Conservation (phyloP, 2,329 filamentous ascomycete genomes). For the Alternaria sp. region DNA sequence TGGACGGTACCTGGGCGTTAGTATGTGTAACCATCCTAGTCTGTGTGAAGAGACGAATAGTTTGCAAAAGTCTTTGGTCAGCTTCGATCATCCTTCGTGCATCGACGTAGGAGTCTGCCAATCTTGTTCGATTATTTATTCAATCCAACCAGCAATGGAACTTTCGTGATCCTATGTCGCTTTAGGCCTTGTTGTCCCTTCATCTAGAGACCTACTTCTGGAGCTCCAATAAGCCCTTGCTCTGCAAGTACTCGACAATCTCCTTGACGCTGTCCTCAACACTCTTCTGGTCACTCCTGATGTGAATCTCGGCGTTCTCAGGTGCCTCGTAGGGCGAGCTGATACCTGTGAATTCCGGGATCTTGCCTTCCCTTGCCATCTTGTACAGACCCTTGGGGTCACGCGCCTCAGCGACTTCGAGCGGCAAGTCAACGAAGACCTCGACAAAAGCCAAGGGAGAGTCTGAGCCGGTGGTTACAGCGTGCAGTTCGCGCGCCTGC, state of each 20-base stretch:
- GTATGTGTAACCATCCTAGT: neutral
- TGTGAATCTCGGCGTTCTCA: conserved; percentile 82
- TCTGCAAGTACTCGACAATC: conserved; percentile 81
- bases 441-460: conserved; percentile 86
- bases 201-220: conserved; percentile 8
- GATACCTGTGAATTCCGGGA: conserved; percentile 97
- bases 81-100: neutral
- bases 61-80: neutral
- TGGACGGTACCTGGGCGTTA: neutral
- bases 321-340: conserved; percentile 95
- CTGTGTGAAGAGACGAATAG: neutral
- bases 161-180: neutral
- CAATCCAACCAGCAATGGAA: neutral
- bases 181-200: neutral
- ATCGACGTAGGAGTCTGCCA: neutral
- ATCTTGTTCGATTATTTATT: neutral
- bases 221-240: conserved; percentile 68
- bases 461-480: conserved; percentile 62
- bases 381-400: conserved; percentile 99
- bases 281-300: conserved; percentile 80
- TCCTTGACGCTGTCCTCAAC: conserved; percentile 88
- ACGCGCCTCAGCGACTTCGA: conserved; percentile 91
- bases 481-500: conserved; percentile 82
- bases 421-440: conserved; percentile 89
- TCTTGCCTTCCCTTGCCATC: conserved; percentile 91